Evolutionary conservation across 2,329 filamentous ascomycete genomes (phyloP), one percentile per base, ranked within the genome.

Genomic region (Aureobasidium sp.): DNA sequence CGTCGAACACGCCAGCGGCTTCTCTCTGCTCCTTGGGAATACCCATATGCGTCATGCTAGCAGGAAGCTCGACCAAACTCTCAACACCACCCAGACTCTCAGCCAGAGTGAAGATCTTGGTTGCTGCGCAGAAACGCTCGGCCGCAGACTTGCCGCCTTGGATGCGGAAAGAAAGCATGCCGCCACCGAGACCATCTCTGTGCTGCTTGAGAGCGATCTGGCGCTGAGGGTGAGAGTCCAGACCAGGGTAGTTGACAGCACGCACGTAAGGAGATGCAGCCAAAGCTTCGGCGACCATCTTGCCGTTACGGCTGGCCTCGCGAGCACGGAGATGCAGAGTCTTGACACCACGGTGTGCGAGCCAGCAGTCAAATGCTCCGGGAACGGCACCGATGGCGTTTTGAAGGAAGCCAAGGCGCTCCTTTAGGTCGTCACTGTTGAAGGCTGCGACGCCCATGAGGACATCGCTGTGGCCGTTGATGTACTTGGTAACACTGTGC

Each of bases 401-500:
- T 75, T 99, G 94, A 42, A 99, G 83, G 81, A 97, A 99, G 57
- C 85, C 81, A 27, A 99, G 84, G 45, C 90, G 86, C 65, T 87
- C 79, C 72, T 86, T 86, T 67, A 99, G 81, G 21, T 85, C 82
- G 61, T 91, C 85, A 34, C 88, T 89, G 82, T 97, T 97, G 83
- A 96, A 95, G 55, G 94, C 94, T 50, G 91, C 93, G 34, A 94
- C 89, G 67, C 94, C 94, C 94, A 99, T 99, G 69, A 97, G 87
- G 9, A 99, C 94, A 74, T 99, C 94, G 2, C 82, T 85, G 79
- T 99, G 94, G 55, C 94, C 94, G 75, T 97, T 97, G 79, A 99
- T 97, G 79, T 97, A 99, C 79, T 99, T 99, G 48, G 94, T 99
- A 61, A 99, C 94, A 61, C 87, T 92, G 81, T 97, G 91, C 29